phyloP scores from a whole-genome alignment of 352 stramenopile species.

The Bremia lactucae region DNA sequence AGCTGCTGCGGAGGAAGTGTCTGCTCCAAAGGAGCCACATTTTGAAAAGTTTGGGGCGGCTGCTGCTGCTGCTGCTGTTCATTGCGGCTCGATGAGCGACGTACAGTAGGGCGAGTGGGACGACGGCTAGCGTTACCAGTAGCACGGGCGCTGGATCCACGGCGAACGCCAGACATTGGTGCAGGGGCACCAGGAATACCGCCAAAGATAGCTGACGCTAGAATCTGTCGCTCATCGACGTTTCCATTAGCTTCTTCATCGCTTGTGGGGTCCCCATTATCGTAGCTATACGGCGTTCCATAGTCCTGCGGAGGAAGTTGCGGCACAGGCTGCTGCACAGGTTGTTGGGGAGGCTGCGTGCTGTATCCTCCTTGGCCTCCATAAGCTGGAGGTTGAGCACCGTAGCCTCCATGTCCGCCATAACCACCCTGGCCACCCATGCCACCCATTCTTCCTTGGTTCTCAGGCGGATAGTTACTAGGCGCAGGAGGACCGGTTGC shows the following conservation, averaged over 20 bases:
- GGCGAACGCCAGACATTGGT: slow-evolving; percentile 31
- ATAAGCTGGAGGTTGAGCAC: slow-evolving; percentile 27
- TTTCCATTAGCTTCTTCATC: slow-evolving; percentile 22
- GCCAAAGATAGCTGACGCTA: slow-evolving; percentile 94
- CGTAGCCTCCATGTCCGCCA: slow-evolving; percentile 24
- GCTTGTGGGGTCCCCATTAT: slow-evolving; percentile 40
- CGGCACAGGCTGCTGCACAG: no score
- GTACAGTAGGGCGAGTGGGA: slow-evolving; percentile 12
- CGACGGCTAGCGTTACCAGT: slow-evolving; percentile 22
- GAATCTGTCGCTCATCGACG: slow-evolving; percentile 69
- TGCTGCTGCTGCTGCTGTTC: slow-evolving; percentile 31
- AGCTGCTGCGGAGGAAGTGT: slow-evolving; percentile 21
- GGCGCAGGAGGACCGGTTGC: slow-evolving; percentile 6
- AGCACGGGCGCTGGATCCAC: slow-evolving; percentile 15
- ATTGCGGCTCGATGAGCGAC: slow-evolving; percentile 25
- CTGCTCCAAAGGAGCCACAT: slow-evolving; percentile 24
- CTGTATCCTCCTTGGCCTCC: slow-evolving; percentile 25
- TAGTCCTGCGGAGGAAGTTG: slow-evolving; percentile 36
- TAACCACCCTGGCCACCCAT: slow-evolving; percentile 23
- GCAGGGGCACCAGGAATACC: slow-evolving; percentile 81
- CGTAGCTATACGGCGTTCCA: slow-evolving; percentile 21
- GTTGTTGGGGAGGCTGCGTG: slow-evolving; percentile 19
- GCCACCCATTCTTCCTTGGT: slow-evolving; percentile 14
- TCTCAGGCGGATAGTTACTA: slow-evolving; percentile 30
- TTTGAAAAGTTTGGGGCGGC: slow-evolving; percentile 18